Conservation (phyloP, 2,329 filamentous ascomycete species). For the Talaromyces sp. region DNA sequence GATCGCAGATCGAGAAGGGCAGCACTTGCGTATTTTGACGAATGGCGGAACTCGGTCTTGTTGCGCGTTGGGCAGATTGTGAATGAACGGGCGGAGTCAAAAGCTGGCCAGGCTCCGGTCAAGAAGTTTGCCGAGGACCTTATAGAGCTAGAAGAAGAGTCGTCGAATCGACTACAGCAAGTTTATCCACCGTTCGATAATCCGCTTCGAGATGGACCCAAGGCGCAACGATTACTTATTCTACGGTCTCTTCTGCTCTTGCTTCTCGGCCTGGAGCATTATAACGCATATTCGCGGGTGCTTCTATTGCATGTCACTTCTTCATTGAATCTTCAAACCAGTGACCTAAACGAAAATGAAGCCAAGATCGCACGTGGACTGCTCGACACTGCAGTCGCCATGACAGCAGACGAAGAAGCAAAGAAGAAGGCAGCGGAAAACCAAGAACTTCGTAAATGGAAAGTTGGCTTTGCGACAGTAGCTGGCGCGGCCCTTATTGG, state of each 20-base stretch:
- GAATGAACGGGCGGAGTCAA: constrained; percentile 48
- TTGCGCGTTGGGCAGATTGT: constrained; percentile 71
- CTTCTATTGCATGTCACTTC: constrained; percentile 69
- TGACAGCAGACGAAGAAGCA: constrained; percentile 75
- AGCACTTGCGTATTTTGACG: constrained; percentile 69
- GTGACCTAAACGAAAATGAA: constrained; percentile 68
- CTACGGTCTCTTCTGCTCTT: constrained; percentile 71
- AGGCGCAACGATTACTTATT: constrained; percentile 59
- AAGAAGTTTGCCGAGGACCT: constrained; percentile 23
- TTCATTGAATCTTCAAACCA: constrained; percentile 66
- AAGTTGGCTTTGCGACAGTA: constrained; percentile 82
- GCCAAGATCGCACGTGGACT: constrained; percentile 71
- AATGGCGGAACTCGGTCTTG: constrained; percentile 73
- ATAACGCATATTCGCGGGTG: constrained; percentile 70
- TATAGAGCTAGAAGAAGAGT: constrained; percentile 28
- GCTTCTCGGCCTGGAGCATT: constrained; percentile 73
- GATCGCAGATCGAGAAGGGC: constrained; percentile 44
- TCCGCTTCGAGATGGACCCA: constrained; percentile 47
- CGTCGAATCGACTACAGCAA: constrained; percentile 31
- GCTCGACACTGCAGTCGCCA: constrained; percentile 70
- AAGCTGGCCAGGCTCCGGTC: constrained; percentile 29
- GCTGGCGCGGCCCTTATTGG: constrained; percentile 86
- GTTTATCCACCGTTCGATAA: constrained; percentile 62
- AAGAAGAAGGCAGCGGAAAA: constrained; percentile 69
- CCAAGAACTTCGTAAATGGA: constrained; percentile 66